Evolutionary conservation across 192 early-diverging fungal genomes (phyloP).

Genomic region (Polychytrium aggregatum): DNA sequence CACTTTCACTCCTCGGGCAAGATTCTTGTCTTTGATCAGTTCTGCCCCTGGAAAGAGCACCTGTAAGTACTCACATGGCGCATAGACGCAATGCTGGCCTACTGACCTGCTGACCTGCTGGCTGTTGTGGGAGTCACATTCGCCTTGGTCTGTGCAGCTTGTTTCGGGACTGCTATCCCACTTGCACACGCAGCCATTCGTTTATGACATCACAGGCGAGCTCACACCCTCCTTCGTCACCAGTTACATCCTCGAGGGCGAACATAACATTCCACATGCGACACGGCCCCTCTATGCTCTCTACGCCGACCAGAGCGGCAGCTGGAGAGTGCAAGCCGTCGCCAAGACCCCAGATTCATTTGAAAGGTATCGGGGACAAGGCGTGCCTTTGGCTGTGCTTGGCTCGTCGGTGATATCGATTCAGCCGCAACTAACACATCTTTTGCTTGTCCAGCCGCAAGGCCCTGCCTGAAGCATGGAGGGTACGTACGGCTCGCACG

Average conservation of each 20-base stretch:
- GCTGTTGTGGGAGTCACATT: constrained; percentile 16
- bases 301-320: constrained; percentile 56
- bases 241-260: constrained; percentile 22
- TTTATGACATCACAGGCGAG: no score
- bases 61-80: no score
- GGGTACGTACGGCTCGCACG: neutral
- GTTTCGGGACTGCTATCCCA: no score
- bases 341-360: constrained; percentile 28
- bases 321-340: constrained; percentile 72
- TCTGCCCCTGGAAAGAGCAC: constrained; percentile 94
- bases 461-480: constrained; percentile 59
- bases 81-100: no score
- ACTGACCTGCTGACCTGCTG: constrained; percentile 15
- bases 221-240: no score
- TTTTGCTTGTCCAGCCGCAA: constrained; percentile 62
- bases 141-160: constrained; percentile 8
- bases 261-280: constrained; percentile 13
- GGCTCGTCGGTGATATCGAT: no score
- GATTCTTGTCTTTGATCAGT: constrained; percentile 70
- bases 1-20: constrained; percentile 62
- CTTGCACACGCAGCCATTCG: no score
- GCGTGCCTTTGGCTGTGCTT: neutral
- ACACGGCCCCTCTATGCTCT: constrained; percentile 57
- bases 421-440: no score
- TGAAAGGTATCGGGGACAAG: constrained; percentile 9